Evolutionary conservation across 768 basidiomycete species (phyloP).

Genomic region (Dacryopinax primogenitus): DNA sequence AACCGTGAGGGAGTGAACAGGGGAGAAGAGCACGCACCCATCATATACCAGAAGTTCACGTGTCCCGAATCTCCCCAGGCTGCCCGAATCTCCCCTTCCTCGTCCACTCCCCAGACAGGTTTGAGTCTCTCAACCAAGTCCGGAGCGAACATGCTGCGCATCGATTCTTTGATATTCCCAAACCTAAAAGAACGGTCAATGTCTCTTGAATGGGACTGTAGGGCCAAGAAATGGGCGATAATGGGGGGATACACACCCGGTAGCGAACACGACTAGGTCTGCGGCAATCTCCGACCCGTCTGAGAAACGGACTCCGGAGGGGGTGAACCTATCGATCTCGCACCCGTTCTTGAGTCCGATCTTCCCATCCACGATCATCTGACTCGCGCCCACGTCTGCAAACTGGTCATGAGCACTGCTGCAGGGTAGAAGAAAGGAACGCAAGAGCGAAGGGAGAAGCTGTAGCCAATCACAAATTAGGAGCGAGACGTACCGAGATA

Average conservation of each 20-base stretch:
- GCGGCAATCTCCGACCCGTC: slow-evolving; percentile 37
- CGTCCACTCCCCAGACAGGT: slow-evolving; percentile 51
- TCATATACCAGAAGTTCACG: slow-evolving; percentile 44
- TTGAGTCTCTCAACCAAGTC: slow-evolving; percentile 36
- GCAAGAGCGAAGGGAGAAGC: background rate
- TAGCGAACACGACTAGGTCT: slow-evolving; percentile 48
- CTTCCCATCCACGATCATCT: slow-evolving; percentile 51
- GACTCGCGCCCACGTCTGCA: slow-evolving; percentile 45
- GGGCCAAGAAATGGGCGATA: background rate
- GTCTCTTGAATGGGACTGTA: background rate
- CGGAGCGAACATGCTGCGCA: slow-evolving; percentile 37
- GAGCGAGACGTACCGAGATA: slow-evolving; percentile 45
- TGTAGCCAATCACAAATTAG: too few relatives aligned
- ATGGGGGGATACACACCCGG: slow-evolving; percentile 32
- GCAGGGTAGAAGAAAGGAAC: background rate
- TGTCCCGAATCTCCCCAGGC: slow-evolving; percentile 40
- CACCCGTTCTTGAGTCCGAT: slow-evolving; percentile 57
- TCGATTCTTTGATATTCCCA: slow-evolving; percentile 32
- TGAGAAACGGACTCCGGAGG: slow-evolving; percentile 36
- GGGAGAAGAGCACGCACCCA: slow-evolving; percentile 31
- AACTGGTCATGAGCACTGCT: too few relatives aligned
- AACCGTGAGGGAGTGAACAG: too few relatives aligned
- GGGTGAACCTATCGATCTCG: slow-evolving; percentile 36
- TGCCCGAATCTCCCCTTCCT: slow-evolving; percentile 49
- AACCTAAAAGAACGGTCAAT: slow-evolving; percentile 26